A percentile compares a stretch with the other conserved stretches of the same genome.
Evolutionary conservation across 148 eudicot species (phyloP).

Genomic region (Chenopodium berlandieri): DNA sequence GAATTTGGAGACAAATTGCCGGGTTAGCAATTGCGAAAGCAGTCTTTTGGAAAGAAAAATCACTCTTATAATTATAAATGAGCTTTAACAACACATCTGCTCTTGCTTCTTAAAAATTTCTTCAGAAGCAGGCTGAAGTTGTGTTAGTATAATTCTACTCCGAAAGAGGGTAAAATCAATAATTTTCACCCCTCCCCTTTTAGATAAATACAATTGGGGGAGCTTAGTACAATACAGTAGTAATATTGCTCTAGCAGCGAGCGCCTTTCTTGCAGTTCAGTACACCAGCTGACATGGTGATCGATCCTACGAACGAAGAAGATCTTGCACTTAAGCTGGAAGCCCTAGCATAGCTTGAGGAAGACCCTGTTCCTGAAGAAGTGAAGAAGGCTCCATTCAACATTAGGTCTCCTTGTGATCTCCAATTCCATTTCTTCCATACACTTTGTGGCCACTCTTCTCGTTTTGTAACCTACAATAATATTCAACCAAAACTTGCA

Average conservation of each 20-base stretch:
- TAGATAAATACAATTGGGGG: conserved; percentile 5
- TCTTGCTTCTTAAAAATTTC: not conserved
- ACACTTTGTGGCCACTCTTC: conserved; percentile 45
- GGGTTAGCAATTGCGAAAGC: not conserved
- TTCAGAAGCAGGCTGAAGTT: conserved; percentile 11
- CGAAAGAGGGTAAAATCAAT: not conserved
- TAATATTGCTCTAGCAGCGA: conserved; percentile 32
- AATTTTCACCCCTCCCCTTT: not conserved
- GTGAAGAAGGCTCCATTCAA: conserved; percentile 67
- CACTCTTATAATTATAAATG: not conserved
- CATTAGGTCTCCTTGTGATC: conserved; percentile 61
- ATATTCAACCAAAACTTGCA: not conserved
- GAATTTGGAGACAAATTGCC: not conserved
- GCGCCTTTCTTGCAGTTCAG: conserved; percentile 51
- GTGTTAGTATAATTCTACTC: not conserved
- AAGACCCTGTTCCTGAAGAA: conserved; percentile 41
- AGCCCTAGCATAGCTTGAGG: conserved; percentile 55
- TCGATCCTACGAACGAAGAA: conserved; percentile 46
- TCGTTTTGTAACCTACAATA: conserved; percentile 51
- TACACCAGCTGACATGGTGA: conserved; percentile 53
- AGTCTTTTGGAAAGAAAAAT: not conserved
- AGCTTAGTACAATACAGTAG: not conserved
- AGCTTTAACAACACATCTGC: not conserved
- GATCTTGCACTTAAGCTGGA: conserved; percentile 62
- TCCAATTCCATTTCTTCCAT: conserved; percentile 72